Base-by-base conservation (phyloP, 2,329 filamentous ascomycete genomes). In the Sclerotinia nivalis region DNA sequence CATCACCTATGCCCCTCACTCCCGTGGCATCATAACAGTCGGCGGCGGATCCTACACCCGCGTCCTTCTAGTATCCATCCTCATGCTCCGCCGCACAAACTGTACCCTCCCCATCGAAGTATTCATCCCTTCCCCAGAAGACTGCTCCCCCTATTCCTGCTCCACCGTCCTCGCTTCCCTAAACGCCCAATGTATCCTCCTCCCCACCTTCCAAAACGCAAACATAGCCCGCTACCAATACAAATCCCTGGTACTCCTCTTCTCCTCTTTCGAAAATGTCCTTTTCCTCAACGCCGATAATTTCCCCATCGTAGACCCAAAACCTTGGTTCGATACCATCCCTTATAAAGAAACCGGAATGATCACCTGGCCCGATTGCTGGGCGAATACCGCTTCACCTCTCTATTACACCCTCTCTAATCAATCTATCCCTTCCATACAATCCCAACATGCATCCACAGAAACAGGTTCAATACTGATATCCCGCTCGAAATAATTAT, bases 241-340 rank as follows among this genome's bases (percentile, higher is more conserved):
- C 74, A 85, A 85, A 72, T 77, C 79, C 1, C 80, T 85, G 47
- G 81, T 83, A 1, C 81, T 85, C 74, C 76, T 85, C 8, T 83
- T 85, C 73, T 84, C 82, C 10, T 82, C 82, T 0, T 86, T 85
- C 68, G 80, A 83, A 71, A 78, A 83, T 37, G 79, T 85, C 13
- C 77, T 85, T 7, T 85, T 84, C 73, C 76, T 85, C 22, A 84
- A 85, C 69, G 82, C 82, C 2, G 83, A 85, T 64, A 79, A 80
- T 54, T 82, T 85, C 50, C 81, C 83, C 1, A 69, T 84, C 3
- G 74, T 78, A 8, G 76, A 80, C 31, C 83, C 83, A 0, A 80
- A 82, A 18, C 58, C 73, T 4, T 74, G 85, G 0, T 84, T 86
- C 73, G 72, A 71, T 1, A 74, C 75, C 4, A 78, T 82, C 25